phyloP scores from a whole-genome alignment of 306 rosid genomes.

The Styphnolobium japonicum region DNA sequence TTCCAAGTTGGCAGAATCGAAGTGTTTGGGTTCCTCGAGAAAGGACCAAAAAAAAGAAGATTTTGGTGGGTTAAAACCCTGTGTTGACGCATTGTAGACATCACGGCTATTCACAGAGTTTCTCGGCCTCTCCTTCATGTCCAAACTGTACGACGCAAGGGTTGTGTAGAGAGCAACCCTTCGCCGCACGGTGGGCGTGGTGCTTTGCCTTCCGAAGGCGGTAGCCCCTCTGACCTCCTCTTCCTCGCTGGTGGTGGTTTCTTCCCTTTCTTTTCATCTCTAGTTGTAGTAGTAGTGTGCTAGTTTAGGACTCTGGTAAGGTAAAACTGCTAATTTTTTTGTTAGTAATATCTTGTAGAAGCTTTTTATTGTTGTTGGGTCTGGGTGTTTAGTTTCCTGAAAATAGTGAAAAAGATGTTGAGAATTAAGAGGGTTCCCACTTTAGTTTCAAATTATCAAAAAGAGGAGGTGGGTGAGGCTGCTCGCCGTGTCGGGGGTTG shows the following conservation, averaged over 20 bases:
- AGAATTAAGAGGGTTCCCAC: conserved; percentile 95
- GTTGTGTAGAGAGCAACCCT: conserved; percentile 74
- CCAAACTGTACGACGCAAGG: conserved; percentile 78
- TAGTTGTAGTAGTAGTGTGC: neutral
- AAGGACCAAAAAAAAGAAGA: neutral
- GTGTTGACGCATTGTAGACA: conserved; percentile 72
- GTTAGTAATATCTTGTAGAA: conserved; percentile 20
- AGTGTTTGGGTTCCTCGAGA: no score
- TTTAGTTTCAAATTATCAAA: conserved; percentile 83
- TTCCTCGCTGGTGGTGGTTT: conserved; percentile 95
- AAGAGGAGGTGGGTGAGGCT: conserved; percentile 59
- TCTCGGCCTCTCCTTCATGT: conserved; percentile 66
- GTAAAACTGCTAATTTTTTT: neutral
- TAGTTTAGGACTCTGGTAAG: neutral
- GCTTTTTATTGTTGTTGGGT: neutral
- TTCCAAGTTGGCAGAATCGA: neutral
- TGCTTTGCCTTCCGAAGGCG: conserved; percentile 99
- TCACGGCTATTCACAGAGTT: conserved; percentile 93
- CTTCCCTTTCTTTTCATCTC: neutral
- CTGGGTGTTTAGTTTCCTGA: conserved; percentile 14
- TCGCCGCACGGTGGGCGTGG: conserved; percentile 99
- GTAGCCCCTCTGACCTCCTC: conserved; percentile 97
- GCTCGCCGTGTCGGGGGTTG: conserved; percentile 63
- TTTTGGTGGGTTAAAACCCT: conserved; percentile 60
- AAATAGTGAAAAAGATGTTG: conserved; percentile 45